Evolutionary conservation across 805 yeast species (phyloP), one percentile per base, ranked within the genome.

Genomic region (Lachancea dasiensis): DNA sequence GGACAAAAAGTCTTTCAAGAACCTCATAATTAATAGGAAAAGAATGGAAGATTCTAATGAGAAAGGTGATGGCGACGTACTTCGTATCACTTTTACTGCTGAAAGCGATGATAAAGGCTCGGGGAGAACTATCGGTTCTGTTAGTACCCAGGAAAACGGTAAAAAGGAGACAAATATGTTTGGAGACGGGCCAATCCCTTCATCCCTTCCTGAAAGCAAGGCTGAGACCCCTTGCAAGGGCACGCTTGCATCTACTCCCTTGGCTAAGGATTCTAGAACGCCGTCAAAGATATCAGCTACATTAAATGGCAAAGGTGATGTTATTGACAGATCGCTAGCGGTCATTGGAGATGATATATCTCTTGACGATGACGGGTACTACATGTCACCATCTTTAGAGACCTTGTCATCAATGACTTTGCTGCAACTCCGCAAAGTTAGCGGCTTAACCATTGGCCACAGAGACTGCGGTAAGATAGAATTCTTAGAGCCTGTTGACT

Each of bases 401-500:
- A 78, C 78, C 34, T 64, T 92, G 36, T 70, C 73, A 39, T 61
- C 68, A 13, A 68, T 75, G 70, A 59, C 86, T 0, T 66, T 84
- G 26, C 62, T 76, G 7, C 81, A 86, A 44, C 70, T 86, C 34
- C 76, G 81, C 39, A 52, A 71, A 5, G 81, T 92, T 17, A 50
- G 68, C 13, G 68, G 77, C 37, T 78, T 89, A 56, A 72, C 72
- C 11, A 76, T 92, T 43, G 98, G 97, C 4, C 79, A 92, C 47
- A 72, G 72, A 44, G 62, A 64, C 6, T 77, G 68, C 52, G 99
- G 98, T 31, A 67, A 75, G 38, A 72, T 92, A 34, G 81, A 79
- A 53, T 92, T 89, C 57, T 56, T 77, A 35, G 68, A 72, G 37
- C 94, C 96, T 0, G 94, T 92, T 32, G 97, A 92, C 60, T 68